Conservation (phyloP, 1,139 yeast species). For the Hyphopichia wangnamkhiaoensis region DNA sequence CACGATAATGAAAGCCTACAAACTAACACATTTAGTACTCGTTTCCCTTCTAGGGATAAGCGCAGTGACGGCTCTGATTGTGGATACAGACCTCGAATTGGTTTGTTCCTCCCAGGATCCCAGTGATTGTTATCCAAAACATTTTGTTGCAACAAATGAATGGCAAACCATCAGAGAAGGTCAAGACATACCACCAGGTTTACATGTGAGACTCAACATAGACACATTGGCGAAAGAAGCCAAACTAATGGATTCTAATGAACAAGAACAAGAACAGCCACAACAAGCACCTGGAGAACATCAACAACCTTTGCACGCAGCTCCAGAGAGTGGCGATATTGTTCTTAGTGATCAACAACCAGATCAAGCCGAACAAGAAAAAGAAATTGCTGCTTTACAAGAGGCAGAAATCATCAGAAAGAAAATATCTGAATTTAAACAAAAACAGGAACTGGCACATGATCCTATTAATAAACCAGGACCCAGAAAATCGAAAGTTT, state of each 20-base stretch:
- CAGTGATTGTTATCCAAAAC: slow-evolving; percentile 60
- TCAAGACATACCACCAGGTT: slow-evolving; percentile 74
- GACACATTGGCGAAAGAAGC: slow-evolving; percentile 74
- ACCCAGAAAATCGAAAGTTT: slow-evolving; percentile 14
- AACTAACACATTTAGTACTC: no score
- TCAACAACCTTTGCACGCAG: background rate
- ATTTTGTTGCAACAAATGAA: slow-evolving; percentile 59
- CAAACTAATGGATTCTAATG: slow-evolving; percentile 42
- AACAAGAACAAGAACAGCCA: slow-evolving; percentile 10
- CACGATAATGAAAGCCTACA: no score
- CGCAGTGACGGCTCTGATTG: slow-evolving; percentile 9
- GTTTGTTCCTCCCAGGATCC: slow-evolving; percentile 51
- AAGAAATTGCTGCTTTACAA: slow-evolving; percentile 12
- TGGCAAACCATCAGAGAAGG: slow-evolving; percentile 73
- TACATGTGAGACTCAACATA: slow-evolving; percentile 70
- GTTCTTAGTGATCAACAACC: slow-evolving; percentile 7
- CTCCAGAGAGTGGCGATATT: background rate
- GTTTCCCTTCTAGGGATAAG: no score
- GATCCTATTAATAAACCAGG: slow-evolving; percentile 6
- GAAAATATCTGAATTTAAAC: slow-evolving; percentile 6
- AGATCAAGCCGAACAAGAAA: slow-evolving; percentile 10
- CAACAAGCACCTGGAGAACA: slow-evolving; percentile 14
- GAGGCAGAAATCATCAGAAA: slow-evolving; percentile 1
- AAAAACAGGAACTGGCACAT: slow-evolving; percentile 7
- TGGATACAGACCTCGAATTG: slow-evolving; percentile 21